These are phyloP conservation scores for Phlegmacium glaucopus DNA, from an alignment of 768 basidiomycete species.

Conservation along the genomic window DNA sequence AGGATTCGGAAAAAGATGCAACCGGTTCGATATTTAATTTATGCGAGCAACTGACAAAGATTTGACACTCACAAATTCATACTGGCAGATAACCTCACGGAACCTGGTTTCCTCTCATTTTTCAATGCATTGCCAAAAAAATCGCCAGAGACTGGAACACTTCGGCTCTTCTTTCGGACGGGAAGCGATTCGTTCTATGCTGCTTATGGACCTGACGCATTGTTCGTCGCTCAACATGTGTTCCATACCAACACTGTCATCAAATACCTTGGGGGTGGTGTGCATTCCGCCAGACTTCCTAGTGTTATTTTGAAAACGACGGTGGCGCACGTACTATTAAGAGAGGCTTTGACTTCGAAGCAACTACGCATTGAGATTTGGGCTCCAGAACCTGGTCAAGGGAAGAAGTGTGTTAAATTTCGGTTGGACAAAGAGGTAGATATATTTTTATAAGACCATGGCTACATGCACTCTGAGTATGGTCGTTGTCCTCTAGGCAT, in stretches of 20 bases:
- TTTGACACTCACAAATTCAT: background rate
- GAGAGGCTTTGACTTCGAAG: constrained; percentile 86
- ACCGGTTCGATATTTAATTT: constrained; percentile 8
- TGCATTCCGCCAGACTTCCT: constrained; percentile 58
- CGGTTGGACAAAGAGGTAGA: constrained; percentile 76
- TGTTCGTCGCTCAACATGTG: constrained; percentile 80
- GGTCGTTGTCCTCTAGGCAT: constrained; percentile 33
- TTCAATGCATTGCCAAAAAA: constrained; percentile 60
- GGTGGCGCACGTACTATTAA: constrained; percentile 76
- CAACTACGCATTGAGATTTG: constrained; percentile 95
- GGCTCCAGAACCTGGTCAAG: constrained; percentile 66
- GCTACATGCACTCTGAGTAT: background rate
- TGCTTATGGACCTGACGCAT: constrained; percentile 86
- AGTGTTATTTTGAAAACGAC: constrained; percentile 74
- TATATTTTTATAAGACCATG: background rate
- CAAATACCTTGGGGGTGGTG: constrained; percentile 79
- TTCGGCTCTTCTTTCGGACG: constrained; percentile 82
- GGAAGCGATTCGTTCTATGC: constrained; percentile 69
- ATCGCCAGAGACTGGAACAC: constrained; percentile 73
- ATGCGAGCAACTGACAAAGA: too few species aligned
- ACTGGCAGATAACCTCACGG: constrained; percentile 52
- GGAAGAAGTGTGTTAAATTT: constrained; percentile 76
- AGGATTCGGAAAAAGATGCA: constrained; percentile 33
- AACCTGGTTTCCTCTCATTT: constrained; percentile 77
- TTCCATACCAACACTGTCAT: constrained; percentile 89